These are phyloP conservation scores for Macadamia integrifolia DNA, from an alignment of 164 flowering plant genomes.

Conservation along the genomic window DNA sequence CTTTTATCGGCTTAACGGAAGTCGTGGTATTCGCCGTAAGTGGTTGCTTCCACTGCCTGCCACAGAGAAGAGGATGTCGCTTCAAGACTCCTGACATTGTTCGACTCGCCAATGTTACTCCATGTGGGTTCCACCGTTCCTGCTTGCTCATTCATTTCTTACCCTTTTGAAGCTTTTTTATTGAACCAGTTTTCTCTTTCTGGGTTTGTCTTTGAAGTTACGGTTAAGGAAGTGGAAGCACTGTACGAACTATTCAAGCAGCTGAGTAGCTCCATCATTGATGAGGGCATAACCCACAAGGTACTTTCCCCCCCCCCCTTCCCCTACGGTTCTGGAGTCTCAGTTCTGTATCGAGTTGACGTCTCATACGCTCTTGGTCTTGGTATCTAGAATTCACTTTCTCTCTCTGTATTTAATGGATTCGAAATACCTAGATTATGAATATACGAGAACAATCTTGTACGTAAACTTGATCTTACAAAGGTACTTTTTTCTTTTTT, in stretches of 20 bases:
- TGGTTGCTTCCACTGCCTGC: slow-evolving; percentile 27
- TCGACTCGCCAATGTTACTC: slow-evolving; percentile 34
- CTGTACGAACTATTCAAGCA: slow-evolving; percentile 67
- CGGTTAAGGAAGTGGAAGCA: slow-evolving; percentile 70
- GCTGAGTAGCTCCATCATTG: slow-evolving; percentile 59
- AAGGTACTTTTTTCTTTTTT: no score
- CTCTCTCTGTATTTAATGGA: no score
- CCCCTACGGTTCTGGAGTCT: no score
- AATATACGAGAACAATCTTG: no score
- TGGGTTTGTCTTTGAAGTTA: slow-evolving; percentile 37
- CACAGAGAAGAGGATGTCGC: not conserved
- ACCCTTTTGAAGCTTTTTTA: not conserved
- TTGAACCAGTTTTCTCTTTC: not conserved
- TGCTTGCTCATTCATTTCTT: not conserved
- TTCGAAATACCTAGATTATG: no score
- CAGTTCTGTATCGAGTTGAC: no score
- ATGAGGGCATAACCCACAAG: slow-evolving; percentile 62
- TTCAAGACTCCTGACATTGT: slow-evolving; percentile 15
- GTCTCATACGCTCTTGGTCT: no score
- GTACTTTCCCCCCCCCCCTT: not conserved
- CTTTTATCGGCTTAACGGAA: slow-evolving; percentile 26
- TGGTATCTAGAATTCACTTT: no score
- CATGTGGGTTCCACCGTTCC: slow-evolving; percentile 19
- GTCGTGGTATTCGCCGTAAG: slow-evolving; percentile 20
- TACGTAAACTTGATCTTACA: no score